Evolutionary conservation across 2,329 filamentous ascomycete genomes (phyloP).

Genomic region (Lasiodiplodia citricola): DNA sequence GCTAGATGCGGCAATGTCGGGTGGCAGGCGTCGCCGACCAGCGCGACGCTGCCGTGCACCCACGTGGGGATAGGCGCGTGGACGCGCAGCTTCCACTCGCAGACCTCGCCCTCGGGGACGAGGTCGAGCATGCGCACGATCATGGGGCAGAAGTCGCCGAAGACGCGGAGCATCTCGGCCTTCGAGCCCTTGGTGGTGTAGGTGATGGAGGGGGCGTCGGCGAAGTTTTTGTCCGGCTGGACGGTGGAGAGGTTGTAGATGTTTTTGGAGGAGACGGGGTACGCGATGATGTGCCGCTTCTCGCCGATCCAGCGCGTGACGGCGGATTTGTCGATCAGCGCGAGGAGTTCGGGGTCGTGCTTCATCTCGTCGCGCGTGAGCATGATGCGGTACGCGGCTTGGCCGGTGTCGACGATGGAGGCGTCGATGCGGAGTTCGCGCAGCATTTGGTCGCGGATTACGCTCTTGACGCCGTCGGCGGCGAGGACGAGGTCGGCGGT

Average conservation of each 20-base stretch:
- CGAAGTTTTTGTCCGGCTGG: conserved; percentile 66
- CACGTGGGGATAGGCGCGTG: conserved; percentile 68
- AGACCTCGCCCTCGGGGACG: conserved; percentile 68
- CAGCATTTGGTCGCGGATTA: conserved; percentile 59
- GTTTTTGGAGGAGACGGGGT: conserved; percentile 70
- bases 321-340: conserved; percentile 66
- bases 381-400: conserved; percentile 82
- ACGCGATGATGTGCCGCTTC: conserved; percentile 77
- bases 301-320: conserved; percentile 79
- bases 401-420: conserved; percentile 70
- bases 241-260: conserved; percentile 71
- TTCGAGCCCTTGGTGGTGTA: conserved; percentile 69
- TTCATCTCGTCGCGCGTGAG: conserved; percentile 70
- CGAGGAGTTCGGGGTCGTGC: conserved; percentile 68
- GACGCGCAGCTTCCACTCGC: conserved; percentile 69
- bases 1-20: conserved; percentile 68
- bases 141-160: conserved; percentile 64
- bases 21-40: conserved; percentile 67
- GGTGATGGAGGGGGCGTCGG: conserved; percentile 60
- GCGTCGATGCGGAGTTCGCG: conserved; percentile 56
- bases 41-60: conserved; percentile 58
- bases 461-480: conserved; percentile 56
- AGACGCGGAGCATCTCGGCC: conserved; percentile 64
- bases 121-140: conserved; percentile 65
- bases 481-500: conserved; percentile 55